Conservation (phyloP, 2,329 filamentous ascomycete genomes). For the Blastomyces gilchristii region DNA sequence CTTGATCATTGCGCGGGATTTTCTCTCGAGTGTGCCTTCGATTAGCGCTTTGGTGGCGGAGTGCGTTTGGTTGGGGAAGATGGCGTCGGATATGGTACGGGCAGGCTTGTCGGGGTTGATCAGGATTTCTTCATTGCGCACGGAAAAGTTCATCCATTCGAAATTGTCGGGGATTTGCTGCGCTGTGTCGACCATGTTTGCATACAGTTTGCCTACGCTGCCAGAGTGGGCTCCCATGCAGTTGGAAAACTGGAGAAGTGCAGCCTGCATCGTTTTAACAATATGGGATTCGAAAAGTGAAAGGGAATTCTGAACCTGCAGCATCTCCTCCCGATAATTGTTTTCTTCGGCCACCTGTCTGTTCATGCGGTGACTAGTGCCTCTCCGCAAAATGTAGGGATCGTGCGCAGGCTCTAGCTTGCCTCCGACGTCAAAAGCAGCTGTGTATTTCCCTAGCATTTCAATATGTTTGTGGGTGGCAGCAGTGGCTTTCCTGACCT, state of each 20-base stretch:
- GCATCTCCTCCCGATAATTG: slow-evolving; percentile 83
- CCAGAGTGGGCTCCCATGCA: slow-evolving; percentile 72
- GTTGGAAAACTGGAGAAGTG: slow-evolving; percentile 72
- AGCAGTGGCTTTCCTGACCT: slow-evolving; percentile 79
- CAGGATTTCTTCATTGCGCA: slow-evolving; percentile 60
- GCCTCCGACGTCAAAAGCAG: slow-evolving; percentile 63
- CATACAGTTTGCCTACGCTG: slow-evolving; percentile 68
- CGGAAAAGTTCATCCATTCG: slow-evolving; percentile 80
- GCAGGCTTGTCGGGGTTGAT: slow-evolving; percentile 67
- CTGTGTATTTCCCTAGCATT: slow-evolving; percentile 75
- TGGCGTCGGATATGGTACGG: slow-evolving; percentile 61
- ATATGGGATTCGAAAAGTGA: slow-evolving; percentile 78
- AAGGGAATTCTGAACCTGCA: slow-evolving; percentile 87
- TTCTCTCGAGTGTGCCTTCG: slow-evolving; percentile 80
- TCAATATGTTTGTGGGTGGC: slow-evolving; percentile 93
- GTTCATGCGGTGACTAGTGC: slow-evolving; percentile 71
- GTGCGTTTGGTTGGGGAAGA: slow-evolving; percentile 86
- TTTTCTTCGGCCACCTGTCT: slow-evolving; percentile 93
- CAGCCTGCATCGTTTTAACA: slow-evolving; percentile 69
- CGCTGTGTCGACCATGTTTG: slow-evolving; percentile 66
- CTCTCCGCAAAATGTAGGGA: slow-evolving; percentile 76
- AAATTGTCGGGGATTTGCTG: slow-evolving; percentile 74
- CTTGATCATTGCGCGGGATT: slow-evolving; percentile 72
- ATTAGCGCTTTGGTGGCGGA: slow-evolving; percentile 68
- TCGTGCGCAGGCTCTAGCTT: slow-evolving; percentile 64